Conservation (phyloP, 306 rosid species). For the Bauhinia variegata region DNA sequence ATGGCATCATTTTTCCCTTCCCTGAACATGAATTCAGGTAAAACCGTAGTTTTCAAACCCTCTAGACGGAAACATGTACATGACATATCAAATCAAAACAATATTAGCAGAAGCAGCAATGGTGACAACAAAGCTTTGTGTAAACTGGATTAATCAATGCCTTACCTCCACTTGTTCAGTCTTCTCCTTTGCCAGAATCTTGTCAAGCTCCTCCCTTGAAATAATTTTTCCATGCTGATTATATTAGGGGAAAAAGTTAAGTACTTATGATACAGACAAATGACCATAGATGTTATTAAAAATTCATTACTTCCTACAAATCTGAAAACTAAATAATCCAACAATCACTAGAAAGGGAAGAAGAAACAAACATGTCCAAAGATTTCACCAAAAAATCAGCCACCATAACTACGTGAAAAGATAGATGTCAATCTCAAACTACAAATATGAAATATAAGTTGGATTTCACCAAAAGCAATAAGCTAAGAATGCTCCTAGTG, state of each 20-base stretch:
- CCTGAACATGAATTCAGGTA: neutral
- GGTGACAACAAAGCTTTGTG: no score
- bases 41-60: no score
- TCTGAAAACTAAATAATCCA: slow-evolving; percentile 17
- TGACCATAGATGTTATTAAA: slow-evolving; percentile 19
- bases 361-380: slow-evolving; percentile 12
- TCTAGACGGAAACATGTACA: no score
- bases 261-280: slow-evolving; percentile 22
- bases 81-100: no score
- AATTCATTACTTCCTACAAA: neutral
- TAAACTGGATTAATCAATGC: neutral
- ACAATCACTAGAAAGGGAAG: slow-evolving; percentile 7
- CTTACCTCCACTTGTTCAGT: slow-evolving; percentile 78
- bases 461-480: neutral
- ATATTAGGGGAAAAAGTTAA: slow-evolving; percentile 39
- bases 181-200: slow-evolving; percentile 68
- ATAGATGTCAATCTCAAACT: slow-evolving; percentile 12
- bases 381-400: slow-evolving; percentile 22
- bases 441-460: slow-evolving; percentile 5
- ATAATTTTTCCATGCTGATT: slow-evolving; percentile 84
- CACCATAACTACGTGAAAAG: neutral
- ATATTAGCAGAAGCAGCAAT: no score
- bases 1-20: slow-evolving; percentile 8
- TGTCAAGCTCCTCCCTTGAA: slow-evolving; percentile 83
- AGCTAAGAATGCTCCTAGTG: slow-evolving; percentile 11